Conservation (phyloP, 495 filamentous ascomycete genomes). For the Clohesyomyces aquaticus region DNA sequence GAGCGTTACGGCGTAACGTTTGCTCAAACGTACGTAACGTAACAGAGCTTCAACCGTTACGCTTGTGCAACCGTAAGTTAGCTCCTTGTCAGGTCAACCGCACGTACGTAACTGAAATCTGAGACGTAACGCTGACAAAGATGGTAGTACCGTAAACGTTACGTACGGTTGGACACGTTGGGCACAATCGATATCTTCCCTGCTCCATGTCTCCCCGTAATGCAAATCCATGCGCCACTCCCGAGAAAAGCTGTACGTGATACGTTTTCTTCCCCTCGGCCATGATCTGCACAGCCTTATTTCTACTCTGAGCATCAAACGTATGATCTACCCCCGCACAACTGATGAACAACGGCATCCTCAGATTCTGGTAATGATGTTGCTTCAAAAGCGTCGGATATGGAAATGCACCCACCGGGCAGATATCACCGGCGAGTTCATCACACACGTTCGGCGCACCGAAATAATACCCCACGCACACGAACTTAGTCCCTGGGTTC, state of each 20-base stretch:
- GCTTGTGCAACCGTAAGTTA: too few relatives aligned
- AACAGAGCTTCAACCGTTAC: too few relatives aligned
- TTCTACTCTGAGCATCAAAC: conserved; percentile 34
- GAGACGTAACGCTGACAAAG: too few relatives aligned
- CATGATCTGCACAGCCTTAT: conserved; percentile 39
- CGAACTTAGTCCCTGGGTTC: conserved; percentile 42
- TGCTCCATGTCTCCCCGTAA: conserved; percentile 34
- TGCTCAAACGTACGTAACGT: too few relatives aligned
- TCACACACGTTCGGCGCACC: conserved; percentile 51
- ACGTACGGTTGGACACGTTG: too few relatives aligned
- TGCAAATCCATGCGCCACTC: conserved; percentile 41
- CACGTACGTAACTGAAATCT: too few relatives aligned
- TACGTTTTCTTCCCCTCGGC: conserved; percentile 29
- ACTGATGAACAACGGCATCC: conserved; percentile 21
- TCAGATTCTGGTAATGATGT: conserved; percentile 44
- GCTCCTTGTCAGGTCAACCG: too few relatives aligned
- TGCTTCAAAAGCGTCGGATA: conserved; percentile 51
- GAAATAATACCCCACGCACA: conserved; percentile 52
- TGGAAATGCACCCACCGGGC: conserved; percentile 49
- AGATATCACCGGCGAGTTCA: conserved; percentile 39
- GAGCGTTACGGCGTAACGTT: too few relatives aligned
- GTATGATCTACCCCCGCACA: conserved; percentile 42
- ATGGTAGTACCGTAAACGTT: too few relatives aligned
- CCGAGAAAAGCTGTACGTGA: conserved; percentile 38
- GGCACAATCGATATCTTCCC: too few relatives aligned